Conservation (phyloP, 805 yeast genomes). For the Zygosaccharomyces bisporus region DNA sequence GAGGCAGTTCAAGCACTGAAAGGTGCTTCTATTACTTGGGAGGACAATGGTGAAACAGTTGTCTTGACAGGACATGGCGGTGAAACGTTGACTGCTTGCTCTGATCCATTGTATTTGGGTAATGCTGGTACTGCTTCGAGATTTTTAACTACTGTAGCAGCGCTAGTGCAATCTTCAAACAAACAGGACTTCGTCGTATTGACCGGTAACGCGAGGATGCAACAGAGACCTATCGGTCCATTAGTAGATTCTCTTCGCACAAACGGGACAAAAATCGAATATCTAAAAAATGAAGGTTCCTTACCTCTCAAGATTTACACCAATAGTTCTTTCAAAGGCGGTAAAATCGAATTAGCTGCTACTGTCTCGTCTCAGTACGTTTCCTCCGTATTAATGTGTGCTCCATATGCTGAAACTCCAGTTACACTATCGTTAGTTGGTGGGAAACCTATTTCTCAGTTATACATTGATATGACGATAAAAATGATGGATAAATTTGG, state of each 20-base stretch:
- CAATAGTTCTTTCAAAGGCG: slow-evolving; percentile 76
- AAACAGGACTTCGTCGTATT: slow-evolving; percentile 50
- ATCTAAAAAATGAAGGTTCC: slow-evolving; percentile 72
- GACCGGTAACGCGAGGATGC: slow-evolving; percentile 97
- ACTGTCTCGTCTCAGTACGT: slow-evolving; percentile 97
- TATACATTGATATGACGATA: slow-evolving; percentile 96
- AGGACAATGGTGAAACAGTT: slow-evolving; percentile 86
- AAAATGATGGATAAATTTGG: slow-evolving; percentile 94
- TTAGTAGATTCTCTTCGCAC: slow-evolving; percentile 82
- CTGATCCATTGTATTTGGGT: slow-evolving; percentile 76
- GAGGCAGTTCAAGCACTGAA: slow-evolving; percentile 73
- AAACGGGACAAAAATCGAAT: slow-evolving; percentile 75
- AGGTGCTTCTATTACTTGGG: slow-evolving; percentile 80
- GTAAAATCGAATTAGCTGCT: slow-evolving; percentile 89
- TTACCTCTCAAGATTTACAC: slow-evolving; percentile 74
- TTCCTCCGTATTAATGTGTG: slow-evolving; percentile 93
- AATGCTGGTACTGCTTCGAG: slow-evolving; percentile 98
- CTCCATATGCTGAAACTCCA: slow-evolving; percentile 88
- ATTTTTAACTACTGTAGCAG: slow-evolving; percentile 86
- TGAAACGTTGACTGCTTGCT: slow-evolving; percentile 53
- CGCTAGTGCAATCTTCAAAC: slow-evolving; percentile 59
- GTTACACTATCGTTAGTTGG: slow-evolving; percentile 87
- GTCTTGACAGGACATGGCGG: slow-evolving; percentile 87
- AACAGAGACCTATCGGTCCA: slow-evolving; percentile 95
- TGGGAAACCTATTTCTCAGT: slow-evolving; percentile 93